Conservation (phyloP, 2,329 filamentous ascomycete species). For the Fusarium sp. region DNA sequence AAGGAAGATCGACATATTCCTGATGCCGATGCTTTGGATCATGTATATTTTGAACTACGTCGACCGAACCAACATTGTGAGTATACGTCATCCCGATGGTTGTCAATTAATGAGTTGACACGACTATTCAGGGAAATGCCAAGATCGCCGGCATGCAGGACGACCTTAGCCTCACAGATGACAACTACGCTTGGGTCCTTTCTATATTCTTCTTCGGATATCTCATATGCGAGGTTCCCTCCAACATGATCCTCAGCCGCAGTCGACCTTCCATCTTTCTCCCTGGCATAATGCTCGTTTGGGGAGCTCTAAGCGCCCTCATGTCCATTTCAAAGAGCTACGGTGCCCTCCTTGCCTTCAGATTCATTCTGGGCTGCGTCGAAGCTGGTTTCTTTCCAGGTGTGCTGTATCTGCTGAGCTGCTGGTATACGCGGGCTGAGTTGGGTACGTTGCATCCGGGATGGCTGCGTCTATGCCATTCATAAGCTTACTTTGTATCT, state of each 20-base stretch:
- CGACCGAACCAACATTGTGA: background rate
- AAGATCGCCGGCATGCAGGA: background rate
- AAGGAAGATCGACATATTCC: background rate
- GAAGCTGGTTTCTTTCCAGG: background rate
- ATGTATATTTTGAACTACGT: background rate
- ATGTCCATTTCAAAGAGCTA: background rate
- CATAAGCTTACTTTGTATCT: background rate
- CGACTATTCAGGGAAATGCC: background rate
- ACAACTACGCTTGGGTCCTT: background rate
- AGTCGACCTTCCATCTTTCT: background rate
- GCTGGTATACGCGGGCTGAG: background rate
- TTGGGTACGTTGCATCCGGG: background rate
- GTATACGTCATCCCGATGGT: background rate
- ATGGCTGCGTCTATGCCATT: background rate
- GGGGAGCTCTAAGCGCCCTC: background rate
- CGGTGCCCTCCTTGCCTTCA: background rate
- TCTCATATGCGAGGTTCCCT: background rate
- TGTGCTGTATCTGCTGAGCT: background rate
- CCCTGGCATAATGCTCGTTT: background rate
- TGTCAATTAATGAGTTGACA: background rate
- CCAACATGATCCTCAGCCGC: background rate
- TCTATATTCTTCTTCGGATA: background rate
- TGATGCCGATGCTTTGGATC: background rate
- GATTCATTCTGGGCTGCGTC: background rate
- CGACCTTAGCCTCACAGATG: background rate